Base-by-base conservation (phyloP, 257 asterid genomes). In the Primulina huaijiensis region DNA sequence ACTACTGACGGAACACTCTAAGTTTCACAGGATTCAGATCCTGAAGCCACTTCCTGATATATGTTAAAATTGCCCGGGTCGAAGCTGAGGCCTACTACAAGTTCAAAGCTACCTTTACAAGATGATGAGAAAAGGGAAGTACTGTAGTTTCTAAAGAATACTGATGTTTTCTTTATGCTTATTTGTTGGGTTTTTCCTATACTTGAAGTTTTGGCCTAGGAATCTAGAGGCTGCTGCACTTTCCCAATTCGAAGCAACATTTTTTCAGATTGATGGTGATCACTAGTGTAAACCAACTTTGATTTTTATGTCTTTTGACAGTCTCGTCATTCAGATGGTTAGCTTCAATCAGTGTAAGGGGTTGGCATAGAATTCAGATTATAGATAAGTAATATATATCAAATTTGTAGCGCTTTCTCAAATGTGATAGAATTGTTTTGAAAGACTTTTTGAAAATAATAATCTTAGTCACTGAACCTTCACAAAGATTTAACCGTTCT, bases 171-270 rank as follows among this genome's bases (percentile, higher is more conserved):
- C 55, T 46, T 46, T 12, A 46, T 46, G 55, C 55, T 46, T 46
- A 46, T 46, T 3, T 46, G n/a, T 46, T 14, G 19, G 7, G 7
- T 46, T 46, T 14, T 46, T 46, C 55, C 55, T 46, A 46, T 46
- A 46, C 55, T 46, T 12, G 9, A 27, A 38, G 46, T 38, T 38
- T 38, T 38, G 46, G 46, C 46, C 19, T 46, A 14, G 55, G n/a
- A 0, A 46, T 19, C 19, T 46, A 46, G 19, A 46, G 55, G 55
- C 19, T 46, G 55, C 55, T 14, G 55, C 55, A 46, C 55, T 46
- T 46, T 46, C 6, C 65, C 61, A 38, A 66, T 53, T 29, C 43
- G 74, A 61, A 46, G 56, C 19, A 58, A 69, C 55, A 25, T 7
- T 29, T 31, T 46, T 46, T 14, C 7, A 46, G 55, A 46, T 46